Percentiles rank a stretch among this genome's conserved stretches.
phyloP scores from a whole-genome alignment of 1,284 basidiomycete genomes.

The Neonothopanus nambi region DNA sequence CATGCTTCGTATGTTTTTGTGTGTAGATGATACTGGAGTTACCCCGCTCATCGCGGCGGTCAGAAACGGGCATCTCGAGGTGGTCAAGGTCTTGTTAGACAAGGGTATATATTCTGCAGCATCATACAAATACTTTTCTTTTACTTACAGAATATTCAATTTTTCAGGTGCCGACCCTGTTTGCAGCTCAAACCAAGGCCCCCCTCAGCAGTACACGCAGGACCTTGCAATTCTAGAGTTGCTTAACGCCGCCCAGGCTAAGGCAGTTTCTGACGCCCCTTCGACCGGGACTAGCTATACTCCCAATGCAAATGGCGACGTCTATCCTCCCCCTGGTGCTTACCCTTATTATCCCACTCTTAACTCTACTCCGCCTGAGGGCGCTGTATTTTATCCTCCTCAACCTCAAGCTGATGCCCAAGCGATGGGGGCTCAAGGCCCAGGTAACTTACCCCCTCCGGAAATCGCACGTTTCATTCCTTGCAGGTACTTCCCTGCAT shows the following conservation, averaged over 20 bases:
- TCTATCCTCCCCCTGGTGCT: constrained; percentile 49
- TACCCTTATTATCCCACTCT: constrained; percentile 69
- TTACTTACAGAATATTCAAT: constrained; percentile 21
- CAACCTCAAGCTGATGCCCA: constrained; percentile 31
- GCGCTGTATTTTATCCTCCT: constrained; percentile 54
- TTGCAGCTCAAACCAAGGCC: constrained; percentile 59
- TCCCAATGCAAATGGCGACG: constrained; percentile 46
- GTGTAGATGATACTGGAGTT: constrained; percentile 55
- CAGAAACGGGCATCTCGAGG: constrained; percentile 69
- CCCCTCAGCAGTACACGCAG: constrained; percentile 64
- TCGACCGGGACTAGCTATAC: constrained; percentile 47
- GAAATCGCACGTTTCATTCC: constrained; percentile 93
- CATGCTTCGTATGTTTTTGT: not conserved
- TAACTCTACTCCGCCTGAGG: constrained; percentile 56
- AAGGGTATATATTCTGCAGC: constrained; percentile 50
- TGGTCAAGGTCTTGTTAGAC: constrained; percentile 68
- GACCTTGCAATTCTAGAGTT: constrained; percentile 67
- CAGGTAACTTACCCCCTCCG: constrained; percentile 83
- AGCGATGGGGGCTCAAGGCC: constrained; percentile 28
- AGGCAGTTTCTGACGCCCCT: constrained; percentile 34
- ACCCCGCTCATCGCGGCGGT: constrained; percentile 82
- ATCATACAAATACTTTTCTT: constrained; percentile 18
- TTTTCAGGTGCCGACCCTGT: constrained; percentile 68
- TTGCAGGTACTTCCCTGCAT: constrained; percentile 89
- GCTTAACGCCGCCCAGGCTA: constrained; percentile 48